phyloP scores from a whole-genome alignment of 2,329 filamentous ascomycete genomes.

The Diplodia seriata region DNA sequence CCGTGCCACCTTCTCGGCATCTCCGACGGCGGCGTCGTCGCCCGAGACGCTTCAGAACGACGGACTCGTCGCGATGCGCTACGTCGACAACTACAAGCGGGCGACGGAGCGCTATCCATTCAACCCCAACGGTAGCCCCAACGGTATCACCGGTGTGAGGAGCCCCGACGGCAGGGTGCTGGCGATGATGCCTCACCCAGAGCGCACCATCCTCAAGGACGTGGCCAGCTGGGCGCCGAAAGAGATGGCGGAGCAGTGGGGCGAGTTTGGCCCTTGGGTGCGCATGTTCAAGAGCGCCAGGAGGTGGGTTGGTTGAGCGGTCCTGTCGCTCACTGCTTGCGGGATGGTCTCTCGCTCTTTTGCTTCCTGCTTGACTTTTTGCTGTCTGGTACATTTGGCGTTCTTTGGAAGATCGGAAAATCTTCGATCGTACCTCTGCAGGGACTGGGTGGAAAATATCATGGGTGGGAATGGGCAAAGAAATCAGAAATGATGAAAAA shows the following conservation, averaged over 20 bases:
- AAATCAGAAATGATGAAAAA: neutral
- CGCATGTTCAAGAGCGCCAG: slow-evolving; percentile 87
- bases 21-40: slow-evolving; percentile 47
- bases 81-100: slow-evolving; percentile 80
- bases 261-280: slow-evolving; percentile 83
- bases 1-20: slow-evolving; percentile 64
- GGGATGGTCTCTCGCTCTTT: neutral
- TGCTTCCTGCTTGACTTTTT: neutral
- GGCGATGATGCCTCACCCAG: slow-evolving; percentile 92
- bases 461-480: neutral
- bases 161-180: slow-evolving; percentile 80
- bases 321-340: neutral
- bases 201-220: slow-evolving; percentile 83
- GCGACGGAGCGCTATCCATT: slow-evolving; percentile 84
- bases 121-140: slow-evolving; percentile 87
- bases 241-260: slow-evolving; percentile 68
- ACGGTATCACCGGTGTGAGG: slow-evolving; percentile 80
- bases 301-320: slow-evolving; percentile 75
- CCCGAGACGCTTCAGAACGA: slow-evolving; percentile 64
- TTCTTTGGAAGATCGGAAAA: neutral
- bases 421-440: neutral
- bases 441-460: no score
- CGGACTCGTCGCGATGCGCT: slow-evolving; percentile 78
- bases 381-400: neutral
- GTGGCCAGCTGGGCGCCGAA: slow-evolving; percentile 77